A percentile compares a stretch with the other conserved stretches of the same genome.
These are phyloP conservation scores for Rasamsonia emersonii DNA, from an alignment of 2,329 filamentous ascomycete genomes.

Conservation along the genomic window DNA sequence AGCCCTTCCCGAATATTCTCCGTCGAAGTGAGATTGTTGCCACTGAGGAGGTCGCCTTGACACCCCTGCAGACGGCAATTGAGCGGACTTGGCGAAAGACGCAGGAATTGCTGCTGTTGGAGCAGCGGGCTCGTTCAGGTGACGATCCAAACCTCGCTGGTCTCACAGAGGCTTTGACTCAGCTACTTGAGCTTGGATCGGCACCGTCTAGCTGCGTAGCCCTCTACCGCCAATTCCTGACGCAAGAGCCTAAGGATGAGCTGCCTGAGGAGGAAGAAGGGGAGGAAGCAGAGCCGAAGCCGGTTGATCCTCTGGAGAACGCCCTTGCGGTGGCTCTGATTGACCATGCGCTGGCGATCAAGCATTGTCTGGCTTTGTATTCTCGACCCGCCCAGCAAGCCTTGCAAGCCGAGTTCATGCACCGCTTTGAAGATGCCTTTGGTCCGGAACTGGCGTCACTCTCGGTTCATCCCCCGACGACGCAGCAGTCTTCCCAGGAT, in stretches of 20 bases:
- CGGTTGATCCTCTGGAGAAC: constrained; percentile 54
- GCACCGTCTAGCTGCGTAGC: constrained; percentile 68
- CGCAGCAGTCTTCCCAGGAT: constrained; percentile 29
- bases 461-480: constrained; percentile 40
- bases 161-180: constrained; percentile 65
- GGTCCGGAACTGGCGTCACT: constrained; percentile 59
- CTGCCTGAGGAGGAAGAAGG: constrained; percentile 42
- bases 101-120: constrained; percentile 67
- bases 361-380: constrained; percentile 67
- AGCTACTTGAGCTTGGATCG: constrained; percentile 69
- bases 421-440: constrained; percentile 36
- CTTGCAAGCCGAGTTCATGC: constrained; percentile 29
- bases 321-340: constrained; percentile 77
- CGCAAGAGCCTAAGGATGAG: constrained; percentile 38
- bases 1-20: constrained; percentile 84
- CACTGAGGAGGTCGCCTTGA: constrained; percentile 57
- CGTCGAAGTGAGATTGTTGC: constrained; percentile 76
- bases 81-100: constrained; percentile 89
- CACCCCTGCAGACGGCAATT: constrained; percentile 75
- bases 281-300: constrained; percentile 42
- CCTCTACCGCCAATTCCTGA: constrained; percentile 66
- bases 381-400: constrained; percentile 49
- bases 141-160: constrained; percentile 61
- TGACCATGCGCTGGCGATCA: constrained; percentile 82
- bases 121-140: constrained; percentile 64